Evolutionary conservation across 2,329 filamentous ascomycete species (phyloP).

Genomic region (Cercospora sesami): DNA sequence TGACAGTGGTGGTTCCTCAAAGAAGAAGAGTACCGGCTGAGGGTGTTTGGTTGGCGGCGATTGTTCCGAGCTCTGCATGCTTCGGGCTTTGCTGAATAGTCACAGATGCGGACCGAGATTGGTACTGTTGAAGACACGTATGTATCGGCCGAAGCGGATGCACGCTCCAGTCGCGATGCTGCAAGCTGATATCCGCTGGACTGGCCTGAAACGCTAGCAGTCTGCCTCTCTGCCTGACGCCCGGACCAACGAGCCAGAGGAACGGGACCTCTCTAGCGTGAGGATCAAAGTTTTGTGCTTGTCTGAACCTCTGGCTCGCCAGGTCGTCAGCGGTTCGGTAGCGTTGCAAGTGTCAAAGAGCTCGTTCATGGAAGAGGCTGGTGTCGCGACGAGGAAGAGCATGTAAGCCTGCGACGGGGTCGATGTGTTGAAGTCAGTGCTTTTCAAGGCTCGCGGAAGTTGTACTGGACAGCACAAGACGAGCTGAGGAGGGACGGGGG

Average conservation of each 20-base stretch:
- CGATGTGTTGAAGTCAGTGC: conserved; percentile 5
- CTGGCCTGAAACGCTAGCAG: background rate
- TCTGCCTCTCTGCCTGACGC: background rate
- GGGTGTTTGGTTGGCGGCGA: conserved; percentile 15
- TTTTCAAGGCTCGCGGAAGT: background rate
- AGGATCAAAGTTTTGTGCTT: conserved; percentile 91
- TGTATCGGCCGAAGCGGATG: background rate
- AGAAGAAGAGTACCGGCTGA: background rate
- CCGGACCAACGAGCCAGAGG: conserved; percentile 27
- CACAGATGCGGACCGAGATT: background rate
- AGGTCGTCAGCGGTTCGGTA: conserved; percentile 17
- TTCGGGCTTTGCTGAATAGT: conserved; percentile 22
- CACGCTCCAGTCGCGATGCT: conserved; percentile 1
- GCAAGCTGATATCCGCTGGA: background rate
- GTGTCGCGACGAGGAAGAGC: background rate
- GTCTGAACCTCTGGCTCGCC: conserved; percentile 56
- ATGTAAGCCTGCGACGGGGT: background rate
- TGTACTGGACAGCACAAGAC: background rate
- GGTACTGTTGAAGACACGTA: conserved; percentile 10
- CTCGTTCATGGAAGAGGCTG: background rate
- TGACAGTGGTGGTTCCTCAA: conserved; percentile 15
- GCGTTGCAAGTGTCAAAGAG: background rate
- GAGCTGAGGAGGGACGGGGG: conserved; percentile 12
- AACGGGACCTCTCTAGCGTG: conserved; percentile 85
- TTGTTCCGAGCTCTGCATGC: conserved; percentile 22